Conservation (phyloP, 257 asterid species). For the Ocimum tenuiflorum region DNA sequence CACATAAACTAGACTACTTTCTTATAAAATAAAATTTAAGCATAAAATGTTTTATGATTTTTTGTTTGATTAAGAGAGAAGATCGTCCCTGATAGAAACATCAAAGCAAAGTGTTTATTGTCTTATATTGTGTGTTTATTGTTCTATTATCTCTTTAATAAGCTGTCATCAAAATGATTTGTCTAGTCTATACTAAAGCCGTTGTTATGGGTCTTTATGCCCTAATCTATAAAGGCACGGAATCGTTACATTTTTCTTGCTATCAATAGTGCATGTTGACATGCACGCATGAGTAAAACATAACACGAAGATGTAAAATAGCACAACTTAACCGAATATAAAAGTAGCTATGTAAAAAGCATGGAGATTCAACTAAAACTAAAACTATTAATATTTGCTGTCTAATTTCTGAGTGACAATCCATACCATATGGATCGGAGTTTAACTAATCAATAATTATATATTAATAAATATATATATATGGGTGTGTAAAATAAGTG, state of each 20-base stretch:
- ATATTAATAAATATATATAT: neutral
- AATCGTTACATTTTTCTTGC: no score
- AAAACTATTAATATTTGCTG: neutral
- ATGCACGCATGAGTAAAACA: no score
- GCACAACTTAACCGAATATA: no score
- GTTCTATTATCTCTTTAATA: no score
- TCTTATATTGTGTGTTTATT: no score
- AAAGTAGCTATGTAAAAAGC: no score
- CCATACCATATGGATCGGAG: constrained; percentile 4
- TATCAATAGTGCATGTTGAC: no score
- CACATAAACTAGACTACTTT: neutral
- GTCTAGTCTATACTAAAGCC: no score
- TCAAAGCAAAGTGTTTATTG: neutral
- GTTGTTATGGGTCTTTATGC: no score
- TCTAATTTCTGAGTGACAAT: constrained; percentile 16
- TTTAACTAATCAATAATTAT: neutral
- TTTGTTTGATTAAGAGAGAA: neutral
- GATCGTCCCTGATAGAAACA: neutral
- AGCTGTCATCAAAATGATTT: no score
- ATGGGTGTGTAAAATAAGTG: neutral
- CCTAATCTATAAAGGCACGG: no score
- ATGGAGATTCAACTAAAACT: neutral
- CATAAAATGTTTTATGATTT: neutral
- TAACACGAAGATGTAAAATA: no score
- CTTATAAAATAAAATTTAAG: neutral